These are phyloP conservation scores for Isoetes engelmannii DNA, from an alignment of 83 land plant genomes.

Conservation along the genomic window DNA sequence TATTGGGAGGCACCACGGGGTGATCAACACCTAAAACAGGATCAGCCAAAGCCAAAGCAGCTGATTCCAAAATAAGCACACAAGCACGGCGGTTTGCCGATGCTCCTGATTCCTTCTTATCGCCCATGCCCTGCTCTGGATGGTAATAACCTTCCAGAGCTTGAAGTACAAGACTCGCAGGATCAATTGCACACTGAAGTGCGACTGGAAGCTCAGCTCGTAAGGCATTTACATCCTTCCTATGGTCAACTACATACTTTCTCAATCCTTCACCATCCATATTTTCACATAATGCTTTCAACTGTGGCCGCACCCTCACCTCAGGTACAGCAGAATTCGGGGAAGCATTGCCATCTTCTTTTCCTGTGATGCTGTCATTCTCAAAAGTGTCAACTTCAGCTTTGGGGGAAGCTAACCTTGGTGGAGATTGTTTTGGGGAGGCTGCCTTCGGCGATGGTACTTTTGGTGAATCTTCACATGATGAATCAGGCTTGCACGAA, in stretches of 20 bases:
- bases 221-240: slow-evolving; percentile 56
- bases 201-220: slow-evolving; percentile 51
- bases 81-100: slow-evolving; percentile 71
- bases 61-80: slow-evolving; percentile 78
- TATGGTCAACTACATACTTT: slow-evolving; percentile 49
- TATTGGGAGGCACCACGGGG: slow-evolving; percentile 45
- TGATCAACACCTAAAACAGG: slow-evolving; percentile 38
- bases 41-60: slow-evolving; percentile 39
- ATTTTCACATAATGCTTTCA: slow-evolving; percentile 48
- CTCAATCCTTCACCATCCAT: slow-evolving; percentile 73
- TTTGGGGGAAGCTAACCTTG: slow-evolving; percentile 6
- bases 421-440: slow-evolving; percentile 9
- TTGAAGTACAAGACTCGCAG: slow-evolving; percentile 60
- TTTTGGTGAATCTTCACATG: neutral
- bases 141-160: slow-evolving; percentile 69
- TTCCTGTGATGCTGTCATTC: slow-evolving; percentile 2
- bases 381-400: slow-evolving; percentile 16
- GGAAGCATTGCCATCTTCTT: slow-evolving; percentile 10
- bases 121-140: slow-evolving; percentile 28
- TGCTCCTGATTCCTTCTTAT: slow-evolving; percentile 43
- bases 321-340: slow-evolving; percentile 22
- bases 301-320: slow-evolving; percentile 45
- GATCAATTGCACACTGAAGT: slow-evolving; percentile 69
- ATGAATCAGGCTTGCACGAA: neutral
- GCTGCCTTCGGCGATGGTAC: slow-evolving; percentile 2